These are phyloP conservation scores for Ogataea paradorogensis DNA, from an alignment of 805 yeast species.

Conservation along the genomic window DNA sequence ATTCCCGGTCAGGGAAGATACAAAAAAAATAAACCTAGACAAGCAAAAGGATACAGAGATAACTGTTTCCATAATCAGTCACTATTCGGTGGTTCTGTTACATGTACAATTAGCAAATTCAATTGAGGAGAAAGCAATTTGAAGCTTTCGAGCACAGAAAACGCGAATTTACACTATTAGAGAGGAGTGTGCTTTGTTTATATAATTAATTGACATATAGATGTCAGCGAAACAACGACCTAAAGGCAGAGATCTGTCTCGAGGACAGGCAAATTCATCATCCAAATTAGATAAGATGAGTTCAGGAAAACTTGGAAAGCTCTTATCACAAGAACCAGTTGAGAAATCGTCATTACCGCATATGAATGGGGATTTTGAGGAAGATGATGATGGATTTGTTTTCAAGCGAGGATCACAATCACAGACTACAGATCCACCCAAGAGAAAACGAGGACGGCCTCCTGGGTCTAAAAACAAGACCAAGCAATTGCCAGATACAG, in stretches of 20 bases:
- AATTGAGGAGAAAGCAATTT: neutral
- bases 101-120: slow-evolving; percentile 2
- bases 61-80: neutral
- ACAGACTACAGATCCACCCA: slow-evolving; percentile 4
- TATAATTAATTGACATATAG: slow-evolving; percentile 4
- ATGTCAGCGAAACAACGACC: slow-evolving; percentile 15
- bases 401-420: slow-evolving; percentile 20
- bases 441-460: slow-evolving; percentile 6
- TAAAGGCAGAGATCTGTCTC: slow-evolving; percentile 9
- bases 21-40: slow-evolving; percentile 7
- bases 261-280: slow-evolving; percentile 15
- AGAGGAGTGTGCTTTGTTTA: slow-evolving; percentile 13
- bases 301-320: slow-evolving; percentile 13
- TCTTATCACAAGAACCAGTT: slow-evolving; percentile 12
- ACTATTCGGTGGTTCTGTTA: slow-evolving; percentile 1
- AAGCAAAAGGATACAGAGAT: slow-evolving; percentile 4
- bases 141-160: slow-evolving; percentile 7
- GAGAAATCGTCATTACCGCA: slow-evolving; percentile 9
- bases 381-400: slow-evolving; percentile 23
- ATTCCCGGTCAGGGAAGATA: slow-evolving; percentile 3
- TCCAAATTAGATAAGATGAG: slow-evolving; percentile 12
- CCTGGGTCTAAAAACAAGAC: slow-evolving; percentile 8
- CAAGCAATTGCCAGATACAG: neutral
- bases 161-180: slow-evolving; percentile 2
- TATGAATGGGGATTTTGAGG: slow-evolving; percentile 14